phyloP scores from a whole-genome alignment of 1,139 yeast genomes.

The Lipomyces yarrowii region DNA sequence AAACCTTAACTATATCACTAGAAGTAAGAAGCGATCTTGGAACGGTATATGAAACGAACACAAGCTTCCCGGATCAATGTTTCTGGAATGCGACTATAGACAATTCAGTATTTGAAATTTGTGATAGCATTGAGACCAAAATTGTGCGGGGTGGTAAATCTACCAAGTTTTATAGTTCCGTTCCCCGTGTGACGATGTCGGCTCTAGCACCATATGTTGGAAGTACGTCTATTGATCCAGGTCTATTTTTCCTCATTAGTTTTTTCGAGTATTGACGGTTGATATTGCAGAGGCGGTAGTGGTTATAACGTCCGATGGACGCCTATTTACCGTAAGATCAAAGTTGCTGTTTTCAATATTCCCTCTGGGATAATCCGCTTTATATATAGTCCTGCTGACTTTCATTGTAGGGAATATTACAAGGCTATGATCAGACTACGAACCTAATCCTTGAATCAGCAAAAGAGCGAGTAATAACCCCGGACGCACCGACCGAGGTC shows the following conservation, averaged over 20 bases:
- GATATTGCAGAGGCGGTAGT: slow-evolving; percentile 53
- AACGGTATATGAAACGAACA: not conserved
- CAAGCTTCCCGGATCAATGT: not conserved
- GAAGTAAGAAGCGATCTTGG: not conserved
- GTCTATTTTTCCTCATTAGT: not conserved
- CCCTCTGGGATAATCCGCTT: not conserved
- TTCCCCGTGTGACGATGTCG: slow-evolving; percentile 16
- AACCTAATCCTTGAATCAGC: slow-evolving; percentile 68
- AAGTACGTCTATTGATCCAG: slow-evolving; percentile 14
- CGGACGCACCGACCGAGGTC: slow-evolving; percentile 54
- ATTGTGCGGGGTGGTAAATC: not conserved
- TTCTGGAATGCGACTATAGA: not conserved
- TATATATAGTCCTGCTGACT: not conserved
- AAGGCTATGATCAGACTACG: slow-evolving; percentile 81
- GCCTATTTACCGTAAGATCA: slow-evolving; percentile 50
- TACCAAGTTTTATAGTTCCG: not conserved
- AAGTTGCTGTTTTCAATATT: not conserved
- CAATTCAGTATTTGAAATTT: not conserved
- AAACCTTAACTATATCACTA: not conserved
- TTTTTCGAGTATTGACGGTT: not conserved
- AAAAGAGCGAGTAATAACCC: slow-evolving; percentile 52
- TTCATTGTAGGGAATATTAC: slow-evolving; percentile 58
- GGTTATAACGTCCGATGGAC: slow-evolving; percentile 82
- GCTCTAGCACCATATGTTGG: slow-evolving; percentile 18
- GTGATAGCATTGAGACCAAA: not conserved